A percentile compares a stretch with the other conserved stretches of the same genome.
These are phyloP conservation scores for Flaveria linearis DNA, from an alignment of 129 eudicot genomes.

Conservation along the genomic window DNA sequence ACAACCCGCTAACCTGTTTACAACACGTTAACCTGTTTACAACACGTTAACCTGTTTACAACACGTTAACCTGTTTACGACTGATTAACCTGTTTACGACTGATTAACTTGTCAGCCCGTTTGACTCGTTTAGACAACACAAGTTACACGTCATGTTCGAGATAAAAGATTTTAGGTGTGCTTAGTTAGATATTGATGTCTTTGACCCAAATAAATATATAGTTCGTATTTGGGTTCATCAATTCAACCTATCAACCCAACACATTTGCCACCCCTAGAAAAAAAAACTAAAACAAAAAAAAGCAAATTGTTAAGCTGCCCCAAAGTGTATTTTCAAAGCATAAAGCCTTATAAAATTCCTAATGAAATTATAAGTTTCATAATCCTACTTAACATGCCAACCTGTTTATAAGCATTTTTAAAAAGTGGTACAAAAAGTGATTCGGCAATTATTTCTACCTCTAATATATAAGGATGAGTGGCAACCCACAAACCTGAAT, in stretches of 20 bases:
- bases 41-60: no score
- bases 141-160: neutral
- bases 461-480: neutral
- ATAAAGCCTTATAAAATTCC: neutral
- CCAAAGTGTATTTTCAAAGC: neutral
- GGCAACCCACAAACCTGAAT: constrained; percentile 50
- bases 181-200: neutral
- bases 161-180: neutral
- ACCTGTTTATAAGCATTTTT: neutral
- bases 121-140: neutral
- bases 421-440: neutral
- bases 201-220: neutral
- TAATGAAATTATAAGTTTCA: neutral
- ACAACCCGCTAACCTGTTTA: no score
- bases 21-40: no score
- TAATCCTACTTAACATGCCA: neutral
- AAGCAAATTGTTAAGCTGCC: neutral
- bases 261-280: neutral
- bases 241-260: neutral
- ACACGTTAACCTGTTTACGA: neutral
- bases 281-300: neutral
- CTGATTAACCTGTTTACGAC: neutral
- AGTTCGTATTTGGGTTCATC: neutral
- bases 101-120: neutral
- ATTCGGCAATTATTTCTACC: neutral